A percentile compares a stretch with the other conserved stretches of the same genome.
Conservation (phyloP, 2,329 filamentous ascomycete genomes). For the Akanthomyces dipterigenus region DNA sequence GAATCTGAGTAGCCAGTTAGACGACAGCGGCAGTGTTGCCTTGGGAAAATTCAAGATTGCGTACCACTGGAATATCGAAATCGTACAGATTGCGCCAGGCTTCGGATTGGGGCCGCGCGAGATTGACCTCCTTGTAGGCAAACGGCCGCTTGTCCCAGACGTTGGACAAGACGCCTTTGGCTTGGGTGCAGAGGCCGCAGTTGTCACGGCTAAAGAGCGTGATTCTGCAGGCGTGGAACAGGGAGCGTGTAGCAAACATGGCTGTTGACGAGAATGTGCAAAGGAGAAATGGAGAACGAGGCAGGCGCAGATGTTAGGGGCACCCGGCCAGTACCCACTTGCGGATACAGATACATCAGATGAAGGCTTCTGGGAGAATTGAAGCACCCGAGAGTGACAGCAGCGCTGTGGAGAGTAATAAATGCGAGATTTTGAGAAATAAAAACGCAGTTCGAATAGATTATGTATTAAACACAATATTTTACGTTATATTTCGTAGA, state of each 20-base stretch:
- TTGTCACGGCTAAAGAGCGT: slow-evolving; percentile 69
- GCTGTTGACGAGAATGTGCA: background rate
- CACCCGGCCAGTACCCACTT: background rate
- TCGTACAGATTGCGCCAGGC: slow-evolving; percentile 70
- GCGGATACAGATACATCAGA: background rate
- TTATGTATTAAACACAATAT: too few relatives aligned
- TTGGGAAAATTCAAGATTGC: slow-evolving; percentile 18
- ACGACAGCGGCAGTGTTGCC: background rate
- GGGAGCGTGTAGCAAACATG: slow-evolving; percentile 45
- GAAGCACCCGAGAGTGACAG: background rate
- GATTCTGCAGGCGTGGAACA: slow-evolving; percentile 53
- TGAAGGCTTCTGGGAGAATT: background rate
- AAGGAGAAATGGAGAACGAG: too few relatives aligned
- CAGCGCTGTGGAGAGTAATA: background rate
- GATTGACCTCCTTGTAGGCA: slow-evolving; percentile 60
- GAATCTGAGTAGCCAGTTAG: slow-evolving; percentile 38
- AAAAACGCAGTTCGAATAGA: too few relatives aligned
- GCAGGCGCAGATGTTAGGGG: background rate
- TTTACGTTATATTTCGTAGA: too few relatives aligned
- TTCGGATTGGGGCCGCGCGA: slow-evolving; percentile 55
- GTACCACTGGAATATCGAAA: slow-evolving; percentile 74
- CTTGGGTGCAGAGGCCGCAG: slow-evolving; percentile 64
- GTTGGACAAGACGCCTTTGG: slow-evolving; percentile 59
- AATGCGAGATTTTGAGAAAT: too few relatives aligned
- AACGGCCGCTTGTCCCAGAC: slow-evolving; percentile 64